These are phyloP conservation scores for Reutealis trisperma DNA, from an alignment of 345 rosid genomes.

Conservation along the genomic window DNA sequence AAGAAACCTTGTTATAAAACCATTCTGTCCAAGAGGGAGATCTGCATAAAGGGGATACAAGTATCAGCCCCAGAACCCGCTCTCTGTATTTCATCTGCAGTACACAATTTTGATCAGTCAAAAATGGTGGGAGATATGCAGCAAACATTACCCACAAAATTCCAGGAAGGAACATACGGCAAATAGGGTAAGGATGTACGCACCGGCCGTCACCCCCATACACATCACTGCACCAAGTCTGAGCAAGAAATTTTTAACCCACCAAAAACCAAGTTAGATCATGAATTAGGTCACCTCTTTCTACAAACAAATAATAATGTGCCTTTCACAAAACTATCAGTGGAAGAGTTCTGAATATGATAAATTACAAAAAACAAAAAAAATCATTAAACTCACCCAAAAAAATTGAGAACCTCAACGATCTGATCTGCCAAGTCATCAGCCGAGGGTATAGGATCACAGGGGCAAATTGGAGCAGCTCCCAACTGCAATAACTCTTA, in stretches of 20 bases:
- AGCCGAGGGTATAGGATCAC: constrained; percentile 64
- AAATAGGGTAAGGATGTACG: constrained; percentile 85
- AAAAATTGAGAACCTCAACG: constrained; percentile 87
- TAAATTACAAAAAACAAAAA: neutral
- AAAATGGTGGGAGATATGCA: neutral
- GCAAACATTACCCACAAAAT: neutral
- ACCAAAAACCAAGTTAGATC: neutral
- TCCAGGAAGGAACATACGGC: constrained; percentile 62
- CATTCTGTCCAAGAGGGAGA: constrained; percentile 92
- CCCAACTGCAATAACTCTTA: constrained; percentile 91
- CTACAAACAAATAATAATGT: neutral
- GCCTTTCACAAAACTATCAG: neutral
- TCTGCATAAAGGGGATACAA: constrained; percentile 89
- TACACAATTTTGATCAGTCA: constrained; percentile 1
- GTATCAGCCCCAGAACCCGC: constrained; percentile 86
- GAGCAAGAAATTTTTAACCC: constrained; percentile 10
- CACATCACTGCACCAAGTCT: constrained; percentile 98
- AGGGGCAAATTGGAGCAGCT: constrained; percentile 62
- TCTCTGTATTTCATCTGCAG: constrained; percentile 88
- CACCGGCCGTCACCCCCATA: constrained; percentile 98
- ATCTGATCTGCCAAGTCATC: constrained; percentile 95
- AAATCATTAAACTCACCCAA: constrained; percentile 53
- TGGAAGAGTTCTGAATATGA: neutral
- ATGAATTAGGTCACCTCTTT: neutral
- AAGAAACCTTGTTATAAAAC: constrained; percentile 34